Base-by-base conservation (phyloP, 208 protist species). In the Wallacemonas sp. region DNA sequence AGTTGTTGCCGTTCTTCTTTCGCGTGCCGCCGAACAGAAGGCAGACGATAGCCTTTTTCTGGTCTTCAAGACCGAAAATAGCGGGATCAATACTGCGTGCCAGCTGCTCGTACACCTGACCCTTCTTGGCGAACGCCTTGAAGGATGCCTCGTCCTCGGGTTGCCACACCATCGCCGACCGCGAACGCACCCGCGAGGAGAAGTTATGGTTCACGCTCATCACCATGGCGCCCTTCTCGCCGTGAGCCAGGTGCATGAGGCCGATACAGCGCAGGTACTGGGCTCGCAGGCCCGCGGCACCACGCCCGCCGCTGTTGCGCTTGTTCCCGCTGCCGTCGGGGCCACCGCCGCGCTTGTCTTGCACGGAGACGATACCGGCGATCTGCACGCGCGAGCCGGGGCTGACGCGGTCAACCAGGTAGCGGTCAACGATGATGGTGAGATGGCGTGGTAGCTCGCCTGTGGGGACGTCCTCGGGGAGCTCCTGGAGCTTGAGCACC, bases 11-110 rank as follows among this genome's bases (percentile, higher is more conserved):
- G 41, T 99, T 76, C 41, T 71, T 63, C 79, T 99, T 99, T 3
- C 95, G 78, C 3, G 95, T 96, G 2, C 99, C 99, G 41, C 98
- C 98, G 87, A 99, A 99, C 19, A 99, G 86, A 19, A 99, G 87
- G 73, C 97, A 78, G 97, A 84, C 72, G 89, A 99, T 80, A 68
- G 93, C 78, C 33, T 83, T 81, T 74, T 99, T 99, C 27, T 99
- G 89, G 63, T 99, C 97, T 9, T 97, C 85, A 30, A 99, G 78
- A 58, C 98, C 98, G 84, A 95, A 99, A 59, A 99, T 99, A 65
- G 92, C 97, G 5, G 99, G 99, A 39, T 99, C 98, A 37, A 99
- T 89, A 42, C 97, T 97, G 27, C 76, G 70, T 8, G 94, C 76
- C 17, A 99, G 90, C 32, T 83, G 63, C 55, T 99, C 85, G 76